Percentiles rank a stretch among this genome's conserved stretches.
Evolutionary conservation across 768 basidiomycete species (phyloP).

Genomic region (Mycena floridula): DNA sequence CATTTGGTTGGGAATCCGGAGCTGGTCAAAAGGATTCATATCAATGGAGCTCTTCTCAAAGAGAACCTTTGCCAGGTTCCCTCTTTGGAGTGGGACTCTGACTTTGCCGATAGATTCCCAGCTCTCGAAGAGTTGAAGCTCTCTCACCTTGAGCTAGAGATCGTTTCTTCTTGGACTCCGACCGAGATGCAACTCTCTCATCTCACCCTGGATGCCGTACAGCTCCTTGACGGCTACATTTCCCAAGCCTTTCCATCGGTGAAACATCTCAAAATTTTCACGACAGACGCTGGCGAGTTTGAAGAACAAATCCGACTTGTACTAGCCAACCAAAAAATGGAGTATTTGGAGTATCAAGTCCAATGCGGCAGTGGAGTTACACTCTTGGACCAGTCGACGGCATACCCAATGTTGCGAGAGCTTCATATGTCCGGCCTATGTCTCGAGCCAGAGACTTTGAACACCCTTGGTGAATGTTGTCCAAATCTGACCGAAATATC

Average conservation of each 20-base stretch:
- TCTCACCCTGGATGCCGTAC: constrained; percentile 38
- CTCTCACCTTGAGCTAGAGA: constrained; percentile 36
- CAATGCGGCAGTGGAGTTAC: too few species aligned
- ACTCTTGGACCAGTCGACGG: too few species aligned
- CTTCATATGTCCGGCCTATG: too few species aligned
- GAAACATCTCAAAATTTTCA: constrained; percentile 29
- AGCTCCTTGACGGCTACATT: constrained; percentile 34
- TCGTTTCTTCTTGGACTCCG: constrained; percentile 27
- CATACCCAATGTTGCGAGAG: too few species aligned
- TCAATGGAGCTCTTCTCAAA: constrained; percentile 37
- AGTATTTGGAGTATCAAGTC: constrained; percentile 38
- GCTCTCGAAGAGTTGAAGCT: constrained; percentile 36
- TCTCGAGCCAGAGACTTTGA: too few species aligned
- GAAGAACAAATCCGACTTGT: constrained; percentile 35
- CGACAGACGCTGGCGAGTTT: constrained; percentile 24
- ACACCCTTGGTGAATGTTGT: too few species aligned
- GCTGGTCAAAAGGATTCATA: constrained; percentile 32
- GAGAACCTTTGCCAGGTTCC: constrained; percentile 20
- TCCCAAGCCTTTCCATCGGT: constrained; percentile 32
- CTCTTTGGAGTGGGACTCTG: constrained; percentile 51
- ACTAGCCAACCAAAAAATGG: constrained; percentile 34
- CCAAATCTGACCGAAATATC: too few species aligned
- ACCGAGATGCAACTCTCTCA: constrained; percentile 28
- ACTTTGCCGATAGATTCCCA: constrained; percentile 37
- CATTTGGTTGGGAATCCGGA: constrained; percentile 34